Evolutionary conservation across 768 basidiomycete genomes (phyloP), one percentile per base, ranked within the genome.

Genomic region (Trametes coccinea): DNA sequence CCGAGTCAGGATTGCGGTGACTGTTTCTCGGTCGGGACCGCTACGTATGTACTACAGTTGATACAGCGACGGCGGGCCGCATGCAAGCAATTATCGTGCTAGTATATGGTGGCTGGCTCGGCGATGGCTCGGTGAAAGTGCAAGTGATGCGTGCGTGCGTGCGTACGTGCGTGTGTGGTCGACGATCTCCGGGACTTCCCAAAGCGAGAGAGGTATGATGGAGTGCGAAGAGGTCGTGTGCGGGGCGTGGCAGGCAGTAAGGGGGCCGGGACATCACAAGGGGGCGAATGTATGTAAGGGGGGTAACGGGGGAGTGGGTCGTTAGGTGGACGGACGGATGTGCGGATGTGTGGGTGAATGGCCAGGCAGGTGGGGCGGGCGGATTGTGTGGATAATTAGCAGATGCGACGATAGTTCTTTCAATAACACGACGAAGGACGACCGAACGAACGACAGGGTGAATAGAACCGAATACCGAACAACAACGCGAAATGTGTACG

Each of bases 401-500:
- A 60, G 39, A 56, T 56, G 53, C 62, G 62, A 64, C 62, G 49
- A 64, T 59, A 64, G 62, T 64, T 64, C 62, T 60, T 50, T 52
- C 48, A 56, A 60, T 55, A 51, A 64, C 62, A 56, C 43, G 33
- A 56, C 55, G 50, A 62, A 11, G 6, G 34, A 37, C 34, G 34
- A 37, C 34, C 34, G 34, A 37, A 55, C 55, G 61, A 52, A 61
- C 34, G 43, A 52, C 34, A 22, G 22, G 22, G 22, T 22, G 22
- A 39, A 39, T 13, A 13, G 48, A 40, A 45, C 60, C 41, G 6
- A 10, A 11, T 52, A 44, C 50, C 51, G 37, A 37, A n/a, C 22
- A 22, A 22, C 22, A 22, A 22, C 22, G 22, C 22, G 22, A 22
- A 22, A 22, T 22, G 22, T 22, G 22, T 22, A 22, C 22, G 22